A percentile compares a stretch with the other conserved stretches of the same genome.
Conservation (phyloP, 129 eudicot genomes). For the Smallanthus sonchifolius region DNA sequence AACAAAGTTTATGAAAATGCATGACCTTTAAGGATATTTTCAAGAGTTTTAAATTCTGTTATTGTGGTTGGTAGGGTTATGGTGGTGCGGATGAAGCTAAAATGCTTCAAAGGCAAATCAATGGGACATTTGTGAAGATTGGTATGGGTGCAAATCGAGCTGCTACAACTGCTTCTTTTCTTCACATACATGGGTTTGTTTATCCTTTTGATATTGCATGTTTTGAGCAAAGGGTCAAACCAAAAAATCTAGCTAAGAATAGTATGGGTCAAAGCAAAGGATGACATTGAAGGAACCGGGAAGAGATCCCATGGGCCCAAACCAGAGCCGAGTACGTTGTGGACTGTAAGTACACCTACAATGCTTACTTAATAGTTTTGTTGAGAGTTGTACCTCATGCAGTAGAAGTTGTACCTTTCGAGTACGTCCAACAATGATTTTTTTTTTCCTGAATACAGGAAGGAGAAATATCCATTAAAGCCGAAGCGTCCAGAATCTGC, state of each 20-base stretch:
- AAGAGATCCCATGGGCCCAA: no score
- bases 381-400: no score
- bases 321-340: no score
- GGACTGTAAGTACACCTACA: no score
- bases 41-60: not conserved
- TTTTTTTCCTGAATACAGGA: conserved; percentile 38
- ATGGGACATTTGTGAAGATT: conserved; percentile 51
- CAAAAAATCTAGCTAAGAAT: no score
- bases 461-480: conserved; percentile 82
- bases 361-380: no score
- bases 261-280: no score
- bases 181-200: conserved; percentile 42
- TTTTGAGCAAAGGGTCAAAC: no score
- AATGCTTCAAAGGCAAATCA: conserved; percentile 77
- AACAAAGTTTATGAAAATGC: not conserved
- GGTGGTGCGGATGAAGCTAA: conserved; percentile 90
- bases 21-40: not conserved
- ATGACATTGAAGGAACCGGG: no score
- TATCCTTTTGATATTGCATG: no score
- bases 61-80: conserved; percentile 64
- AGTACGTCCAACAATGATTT: no score
- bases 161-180: conserved; percentile 45
- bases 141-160: conserved; percentile 83
- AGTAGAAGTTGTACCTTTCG: no score
- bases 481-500: conserved; percentile 94